Evolutionary conservation across 2,329 filamentous ascomycete genomes (phyloP).

Genomic region (Cladosporium sp.): DNA sequence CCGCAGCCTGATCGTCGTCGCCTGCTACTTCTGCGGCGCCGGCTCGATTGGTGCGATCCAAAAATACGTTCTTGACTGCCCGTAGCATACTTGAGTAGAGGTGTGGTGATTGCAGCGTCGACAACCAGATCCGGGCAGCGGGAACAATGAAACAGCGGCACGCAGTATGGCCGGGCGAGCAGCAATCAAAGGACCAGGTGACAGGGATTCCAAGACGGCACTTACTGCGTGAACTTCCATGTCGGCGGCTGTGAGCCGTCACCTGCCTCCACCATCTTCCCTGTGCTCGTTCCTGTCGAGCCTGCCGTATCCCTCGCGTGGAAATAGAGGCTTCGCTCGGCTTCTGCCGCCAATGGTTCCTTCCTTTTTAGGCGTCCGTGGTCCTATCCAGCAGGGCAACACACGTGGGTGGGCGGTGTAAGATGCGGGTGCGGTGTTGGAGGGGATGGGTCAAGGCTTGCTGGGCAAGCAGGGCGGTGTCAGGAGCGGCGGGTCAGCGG

Average conservation of each 20-base stretch:
- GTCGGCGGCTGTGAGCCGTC: slow-evolving; percentile 73
- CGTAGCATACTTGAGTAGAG: slow-evolving; percentile 22
- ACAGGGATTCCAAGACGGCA: slow-evolving; percentile 14
- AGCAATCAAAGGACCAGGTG: slow-evolving; percentile 4
- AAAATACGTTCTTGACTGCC: slow-evolving; percentile 17
- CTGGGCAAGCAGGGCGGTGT: slow-evolving; percentile 6
- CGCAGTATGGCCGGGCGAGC: not conserved
- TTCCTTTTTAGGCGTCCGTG: not conserved
- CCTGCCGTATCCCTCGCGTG: slow-evolving; percentile 11
- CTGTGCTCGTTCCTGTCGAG: slow-evolving; percentile 8
- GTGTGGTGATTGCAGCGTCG: not conserved
- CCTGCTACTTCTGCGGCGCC: slow-evolving; percentile 10
- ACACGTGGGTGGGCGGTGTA: not conserved
- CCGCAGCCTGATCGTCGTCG: not conserved
- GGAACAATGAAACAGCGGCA: slow-evolving; percentile 10
- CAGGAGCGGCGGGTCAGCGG: slow-evolving; percentile 4
- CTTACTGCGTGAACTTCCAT: slow-evolving; percentile 99
- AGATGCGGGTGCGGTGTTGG: not conserved
- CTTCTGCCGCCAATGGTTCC: slow-evolving; percentile 11
- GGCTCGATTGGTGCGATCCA: slow-evolving; percentile 23
- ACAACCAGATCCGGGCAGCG: slow-evolving; percentile 5
- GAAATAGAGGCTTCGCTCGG: slow-evolving; percentile 7
- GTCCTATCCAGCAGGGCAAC: not conserved
- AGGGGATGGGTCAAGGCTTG: not conserved
- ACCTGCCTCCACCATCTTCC: slow-evolving; percentile 94